These are phyloP conservation scores for Calonectria ilicicola DNA, from an alignment of 2,329 filamentous ascomycete species.

Conservation along the genomic window DNA sequence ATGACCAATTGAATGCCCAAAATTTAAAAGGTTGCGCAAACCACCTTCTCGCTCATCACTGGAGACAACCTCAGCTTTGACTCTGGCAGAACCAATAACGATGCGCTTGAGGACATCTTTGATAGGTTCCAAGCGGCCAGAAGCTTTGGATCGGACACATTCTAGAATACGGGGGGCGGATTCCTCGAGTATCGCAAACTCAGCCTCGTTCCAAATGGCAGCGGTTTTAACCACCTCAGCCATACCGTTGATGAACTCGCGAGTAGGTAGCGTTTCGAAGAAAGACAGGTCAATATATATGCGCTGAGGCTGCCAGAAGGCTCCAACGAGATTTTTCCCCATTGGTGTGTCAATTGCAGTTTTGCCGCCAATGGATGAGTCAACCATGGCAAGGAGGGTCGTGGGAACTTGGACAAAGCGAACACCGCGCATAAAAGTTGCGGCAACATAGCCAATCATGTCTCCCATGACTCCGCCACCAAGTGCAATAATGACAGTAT, in stretches of 20 bases:
- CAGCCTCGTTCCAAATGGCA: constrained; percentile 91
- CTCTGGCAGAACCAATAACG: constrained; percentile 89
- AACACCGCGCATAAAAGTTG: constrained; percentile 98
- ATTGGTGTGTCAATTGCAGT: constrained; percentile 96
- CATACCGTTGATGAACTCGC: constrained; percentile 99
- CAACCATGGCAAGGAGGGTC: constrained; percentile 95
- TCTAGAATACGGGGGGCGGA: constrained; percentile 81
- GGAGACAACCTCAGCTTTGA: constrained; percentile 95
- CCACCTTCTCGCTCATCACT: constrained; percentile 95
- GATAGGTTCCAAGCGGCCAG: constrained; percentile 77
- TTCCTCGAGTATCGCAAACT: constrained; percentile 86
- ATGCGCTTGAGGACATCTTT: constrained; percentile 78
- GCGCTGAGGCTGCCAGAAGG: constrained; percentile 95
- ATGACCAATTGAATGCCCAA: constrained; percentile 97
- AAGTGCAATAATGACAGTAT: constrained; percentile 94
- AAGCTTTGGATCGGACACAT: constrained; percentile 48
- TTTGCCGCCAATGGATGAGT: constrained; percentile 98
- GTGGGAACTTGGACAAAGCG: constrained; percentile 97
- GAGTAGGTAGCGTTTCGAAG: constrained; percentile 86
- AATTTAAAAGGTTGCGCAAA: constrained; percentile 93
- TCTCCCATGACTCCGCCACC: constrained; percentile 98
- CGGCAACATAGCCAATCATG: constrained; percentile 96
- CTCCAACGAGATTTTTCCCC: constrained; percentile 95
- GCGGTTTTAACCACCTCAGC: constrained; percentile 98
- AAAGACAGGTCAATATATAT: constrained; percentile 97